Evolutionary conservation across 2,329 filamentous ascomycete genomes (phyloP).

Genomic region (Sarocladium brachiariae): DNA sequence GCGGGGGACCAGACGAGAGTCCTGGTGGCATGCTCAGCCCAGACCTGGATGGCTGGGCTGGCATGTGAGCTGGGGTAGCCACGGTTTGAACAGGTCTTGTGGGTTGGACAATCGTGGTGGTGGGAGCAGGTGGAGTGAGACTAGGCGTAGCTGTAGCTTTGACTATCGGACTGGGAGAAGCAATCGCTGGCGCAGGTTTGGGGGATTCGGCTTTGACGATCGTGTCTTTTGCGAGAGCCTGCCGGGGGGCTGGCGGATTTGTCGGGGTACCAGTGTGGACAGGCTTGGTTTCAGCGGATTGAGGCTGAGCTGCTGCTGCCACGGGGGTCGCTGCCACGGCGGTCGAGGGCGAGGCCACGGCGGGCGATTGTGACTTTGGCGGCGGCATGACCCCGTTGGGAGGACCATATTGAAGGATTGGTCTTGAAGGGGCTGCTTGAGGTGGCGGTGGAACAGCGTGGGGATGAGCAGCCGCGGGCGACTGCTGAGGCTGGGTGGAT

Average conservation of each 20-base stretch:
- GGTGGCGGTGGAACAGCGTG: slow-evolving; percentile 16
- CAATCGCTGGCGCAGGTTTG: slow-evolving; percentile 4
- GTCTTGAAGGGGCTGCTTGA: slow-evolving; percentile 29
- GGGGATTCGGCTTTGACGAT: slow-evolving; percentile 3
- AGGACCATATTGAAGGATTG: slow-evolving; percentile 59
- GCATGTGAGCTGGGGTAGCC: slow-evolving; percentile 14
- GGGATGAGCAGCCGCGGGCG: slow-evolving; percentile 15
- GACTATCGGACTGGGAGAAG: neutral
- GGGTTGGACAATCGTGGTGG: slow-evolving; percentile 4
- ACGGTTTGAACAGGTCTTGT: slow-evolving; percentile 2
- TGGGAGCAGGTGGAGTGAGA: neutral
- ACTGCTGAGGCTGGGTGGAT: slow-evolving; percentile 13
- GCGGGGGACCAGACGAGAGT: slow-evolving; percentile 6
- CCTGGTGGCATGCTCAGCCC: slow-evolving; percentile 5
- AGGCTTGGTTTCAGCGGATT: neutral
- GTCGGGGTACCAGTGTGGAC: neutral
- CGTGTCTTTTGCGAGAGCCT: neutral
- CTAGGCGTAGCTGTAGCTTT: neutral
- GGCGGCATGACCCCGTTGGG: slow-evolving; percentile 56
- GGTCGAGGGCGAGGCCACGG: slow-evolving; percentile 14
- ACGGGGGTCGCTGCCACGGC: slow-evolving; percentile 1
- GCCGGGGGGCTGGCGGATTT: slow-evolving; percentile 3
- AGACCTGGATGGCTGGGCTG: slow-evolving; percentile 19
- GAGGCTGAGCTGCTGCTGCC: neutral
- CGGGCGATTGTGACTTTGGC: slow-evolving; percentile 3